These are phyloP conservation scores for Setaria viridis DNA, from an alignment of 202 grass and related monocot species.

Conservation along the genomic window DNA sequence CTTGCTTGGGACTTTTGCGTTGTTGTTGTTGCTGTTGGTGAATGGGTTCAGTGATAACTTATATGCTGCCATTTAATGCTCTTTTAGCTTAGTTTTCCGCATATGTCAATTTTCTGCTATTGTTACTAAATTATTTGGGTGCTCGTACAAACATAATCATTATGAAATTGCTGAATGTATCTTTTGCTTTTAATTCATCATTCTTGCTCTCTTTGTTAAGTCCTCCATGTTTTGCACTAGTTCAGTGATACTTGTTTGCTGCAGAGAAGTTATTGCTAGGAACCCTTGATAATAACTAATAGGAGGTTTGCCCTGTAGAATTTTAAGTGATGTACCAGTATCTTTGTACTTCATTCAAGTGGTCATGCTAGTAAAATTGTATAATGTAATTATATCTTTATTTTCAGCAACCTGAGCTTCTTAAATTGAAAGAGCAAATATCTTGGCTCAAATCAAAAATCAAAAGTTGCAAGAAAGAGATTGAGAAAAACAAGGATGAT, in stretches of 20 bases:
- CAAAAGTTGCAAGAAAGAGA: conserved; percentile 95
- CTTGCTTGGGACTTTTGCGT: background rate
- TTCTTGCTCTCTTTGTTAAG: conserved; percentile 11
- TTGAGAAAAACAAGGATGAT: conserved; percentile 96
- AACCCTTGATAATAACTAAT: conserved; percentile 34
- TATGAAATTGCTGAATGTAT: conserved; percentile 9
- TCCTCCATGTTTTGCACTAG: background rate
- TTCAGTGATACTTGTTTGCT: background rate
- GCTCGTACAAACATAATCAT: conserved; percentile 1
- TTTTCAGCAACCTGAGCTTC: conserved; percentile 94
- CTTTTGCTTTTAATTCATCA: conserved; percentile 17
- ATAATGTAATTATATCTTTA: conserved; percentile 34
- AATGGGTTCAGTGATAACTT: conserved; percentile 3
- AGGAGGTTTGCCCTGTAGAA: conserved; percentile 22
- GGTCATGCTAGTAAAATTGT: conserved; percentile 16
- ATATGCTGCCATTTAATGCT: conserved; percentile 12
- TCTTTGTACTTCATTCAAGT: conserved; percentile 3
- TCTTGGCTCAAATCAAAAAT: conserved; percentile 97
- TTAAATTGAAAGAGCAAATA: conserved; percentile 91
- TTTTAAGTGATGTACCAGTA: conserved; percentile 5
- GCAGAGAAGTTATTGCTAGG: background rate
- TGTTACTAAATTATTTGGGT: conserved; percentile 14
- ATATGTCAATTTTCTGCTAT: conserved; percentile 5
- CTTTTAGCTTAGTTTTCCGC: conserved; percentile 16
- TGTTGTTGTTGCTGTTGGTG: background rate